Evolutionary conservation across 2,329 filamentous ascomycete species (phyloP).

Genomic region (Arthrobotrys conoides): DNA sequence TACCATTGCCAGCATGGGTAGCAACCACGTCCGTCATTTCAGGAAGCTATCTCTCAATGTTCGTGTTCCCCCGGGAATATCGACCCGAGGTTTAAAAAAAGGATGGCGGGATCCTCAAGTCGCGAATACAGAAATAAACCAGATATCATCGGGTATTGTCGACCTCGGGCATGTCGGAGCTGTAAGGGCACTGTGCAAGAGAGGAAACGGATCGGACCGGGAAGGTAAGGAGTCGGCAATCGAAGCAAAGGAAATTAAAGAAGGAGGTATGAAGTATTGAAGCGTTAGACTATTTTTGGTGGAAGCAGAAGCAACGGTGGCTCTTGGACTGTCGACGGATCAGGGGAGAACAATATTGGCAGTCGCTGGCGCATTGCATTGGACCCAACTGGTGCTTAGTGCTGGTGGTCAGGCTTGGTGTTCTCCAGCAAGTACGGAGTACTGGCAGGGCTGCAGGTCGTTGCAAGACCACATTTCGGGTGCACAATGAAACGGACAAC

Average conservation of each 20-base stretch:
- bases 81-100: slow-evolving; percentile 30
- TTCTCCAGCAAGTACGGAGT: too few species aligned
- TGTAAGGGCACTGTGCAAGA: slow-evolving; percentile 37
- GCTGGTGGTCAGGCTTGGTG: neutral
- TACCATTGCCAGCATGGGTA: slow-evolving; percentile 57
- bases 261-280: neutral
- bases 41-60: slow-evolving; percentile 27
- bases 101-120: slow-evolving; percentile 31
- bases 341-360: slow-evolving; percentile 34
- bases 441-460: neutral
- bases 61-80: slow-evolving; percentile 41
- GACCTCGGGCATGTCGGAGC: slow-evolving; percentile 57
- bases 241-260: slow-evolving; percentile 19
- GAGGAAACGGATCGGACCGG: slow-evolving; percentile 11
- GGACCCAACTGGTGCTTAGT: neutral
- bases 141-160: slow-evolving; percentile 56
- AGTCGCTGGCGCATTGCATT: slow-evolving; percentile 23
- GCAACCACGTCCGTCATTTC: slow-evolving; percentile 60
- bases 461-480: neutral
- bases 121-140: slow-evolving; percentile 23
- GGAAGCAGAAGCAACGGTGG: slow-evolving; percentile 45
- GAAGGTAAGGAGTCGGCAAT: slow-evolving; percentile 10
- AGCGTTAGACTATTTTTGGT: slow-evolving; percentile 10
- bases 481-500: slow-evolving; percentile 3
- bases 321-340: slow-evolving; percentile 27